Evolutionary conservation across 2,329 filamentous ascomycete species (phyloP), one percentile per base, ranked within the genome.

Genomic region (Rosellinia necatrix): DNA sequence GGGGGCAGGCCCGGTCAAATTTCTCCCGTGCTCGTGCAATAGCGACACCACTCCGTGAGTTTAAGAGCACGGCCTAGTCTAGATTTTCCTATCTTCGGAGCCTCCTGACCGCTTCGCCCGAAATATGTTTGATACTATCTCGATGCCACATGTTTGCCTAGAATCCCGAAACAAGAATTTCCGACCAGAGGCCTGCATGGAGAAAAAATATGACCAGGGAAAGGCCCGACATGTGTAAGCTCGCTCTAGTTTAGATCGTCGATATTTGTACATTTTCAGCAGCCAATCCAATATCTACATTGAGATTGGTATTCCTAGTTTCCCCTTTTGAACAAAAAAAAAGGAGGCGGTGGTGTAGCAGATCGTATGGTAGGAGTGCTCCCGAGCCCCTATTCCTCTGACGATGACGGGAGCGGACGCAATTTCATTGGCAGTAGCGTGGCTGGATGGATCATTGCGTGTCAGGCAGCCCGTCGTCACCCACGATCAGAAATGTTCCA

Each of bases 401-500:
- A 27, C 8, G 4, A 29, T 13, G 35, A 55, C 52, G 47, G 48
- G 40, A 53, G 29, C 42, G 35, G 42, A 25, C 32, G 47, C 3
- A 17, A 46, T 56, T 22, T 55, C 25, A 59, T 61, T 56, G 43
- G 58, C 22, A 49, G 53, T 34, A 35, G 17, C 43, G 22, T 46
- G 47, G 32, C 30, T 35, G 27, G 22, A 37, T 46, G 32, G 30
- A 38, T 35, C n/a, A 51, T 46, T 43, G 49, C 25, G 29, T 43
- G 48, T 49, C 35, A 19, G 42, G 35, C 30, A 52, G 30, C 21
- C 38, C 53, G 47, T 58, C 35, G 51, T 56, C 38, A 32, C 29
- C 53, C 50, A 40, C 43, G 35, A 50, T 56, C 46, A 37, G 49
- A 53, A 46, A 15, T 30, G 32, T 27, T 43, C 48, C 49, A 49